These are phyloP conservation scores for Datura wrightii DNA, from an alignment of 257 asterid species.

Conservation along the genomic window DNA sequence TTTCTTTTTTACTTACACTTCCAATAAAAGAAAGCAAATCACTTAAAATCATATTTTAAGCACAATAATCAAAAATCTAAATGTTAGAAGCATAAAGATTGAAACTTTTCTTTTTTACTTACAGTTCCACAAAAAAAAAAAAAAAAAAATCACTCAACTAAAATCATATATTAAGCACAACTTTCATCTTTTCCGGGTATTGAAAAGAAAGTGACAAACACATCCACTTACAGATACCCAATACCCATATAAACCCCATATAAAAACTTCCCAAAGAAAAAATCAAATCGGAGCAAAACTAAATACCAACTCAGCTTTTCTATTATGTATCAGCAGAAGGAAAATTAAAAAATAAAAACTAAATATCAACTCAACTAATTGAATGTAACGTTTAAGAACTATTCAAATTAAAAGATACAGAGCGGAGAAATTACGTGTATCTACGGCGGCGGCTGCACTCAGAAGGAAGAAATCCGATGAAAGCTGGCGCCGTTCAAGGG, in stretches of 20 bases:
- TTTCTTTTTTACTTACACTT: too few relatives aligned
- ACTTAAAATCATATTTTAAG: background rate
- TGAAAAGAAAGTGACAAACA: background rate
- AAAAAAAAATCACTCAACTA: too few relatives aligned
- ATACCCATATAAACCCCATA: background rate
- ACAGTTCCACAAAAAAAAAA: too few relatives aligned
- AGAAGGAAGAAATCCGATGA: background rate
- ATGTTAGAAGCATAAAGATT: too few relatives aligned
- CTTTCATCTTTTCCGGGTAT: too few relatives aligned
- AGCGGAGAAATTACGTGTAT: background rate
- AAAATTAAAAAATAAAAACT: background rate
- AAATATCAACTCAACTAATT: background rate
- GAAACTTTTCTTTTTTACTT: too few relatives aligned
- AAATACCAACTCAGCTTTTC: background rate
- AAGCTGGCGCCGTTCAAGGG: background rate
- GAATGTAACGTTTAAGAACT: background rate
- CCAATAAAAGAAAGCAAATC: background rate
- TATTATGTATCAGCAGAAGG: too few relatives aligned
- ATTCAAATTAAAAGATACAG: background rate
- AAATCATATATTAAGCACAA: too few relatives aligned
- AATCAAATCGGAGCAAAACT: background rate
- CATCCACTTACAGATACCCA: background rate
- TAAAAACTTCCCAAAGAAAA: background rate
- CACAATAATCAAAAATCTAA: background rate
- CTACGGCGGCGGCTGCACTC: background rate